These are phyloP conservation scores for Eucalyptus dawsonii DNA, from an alignment of 345 rosid species.

Conservation along the genomic window DNA sequence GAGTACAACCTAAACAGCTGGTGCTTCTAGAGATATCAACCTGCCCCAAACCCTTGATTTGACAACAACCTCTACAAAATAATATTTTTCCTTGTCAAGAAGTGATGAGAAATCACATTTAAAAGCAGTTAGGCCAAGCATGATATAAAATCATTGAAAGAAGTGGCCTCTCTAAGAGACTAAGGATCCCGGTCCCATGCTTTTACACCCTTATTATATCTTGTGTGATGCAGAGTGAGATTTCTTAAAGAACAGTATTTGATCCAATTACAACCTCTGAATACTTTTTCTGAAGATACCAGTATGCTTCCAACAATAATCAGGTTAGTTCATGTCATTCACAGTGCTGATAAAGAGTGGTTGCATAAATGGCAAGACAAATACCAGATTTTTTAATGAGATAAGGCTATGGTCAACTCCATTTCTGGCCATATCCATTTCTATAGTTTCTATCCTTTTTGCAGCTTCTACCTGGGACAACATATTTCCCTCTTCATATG, in stretches of 20 bases:
- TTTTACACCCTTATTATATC: neutral
- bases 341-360: neutral
- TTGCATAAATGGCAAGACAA: neutral
- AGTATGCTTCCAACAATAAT: neutral
- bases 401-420: constrained; percentile 49
- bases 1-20: neutral
- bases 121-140: neutral
- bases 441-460: constrained; percentile 62
- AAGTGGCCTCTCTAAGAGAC: neutral
- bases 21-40: neutral
- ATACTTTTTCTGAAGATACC: neutral
- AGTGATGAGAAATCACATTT: neutral
- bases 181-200: neutral
- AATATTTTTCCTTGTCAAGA: neutral
- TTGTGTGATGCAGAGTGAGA: neutral
- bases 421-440: constrained; percentile 61
- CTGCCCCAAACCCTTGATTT: neutral
- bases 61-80: neutral
- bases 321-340: neutral
- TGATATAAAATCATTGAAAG: neutral
- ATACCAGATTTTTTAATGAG: constrained; percentile 65
- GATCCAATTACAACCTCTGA: neutral
- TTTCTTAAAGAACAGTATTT: neutral
- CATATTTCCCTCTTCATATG: constrained; percentile 52
- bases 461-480: constrained; percentile 41